phyloP scores from a whole-genome alignment of 2,329 filamentous ascomycete species.

The Microascus cirrosus region DNA sequence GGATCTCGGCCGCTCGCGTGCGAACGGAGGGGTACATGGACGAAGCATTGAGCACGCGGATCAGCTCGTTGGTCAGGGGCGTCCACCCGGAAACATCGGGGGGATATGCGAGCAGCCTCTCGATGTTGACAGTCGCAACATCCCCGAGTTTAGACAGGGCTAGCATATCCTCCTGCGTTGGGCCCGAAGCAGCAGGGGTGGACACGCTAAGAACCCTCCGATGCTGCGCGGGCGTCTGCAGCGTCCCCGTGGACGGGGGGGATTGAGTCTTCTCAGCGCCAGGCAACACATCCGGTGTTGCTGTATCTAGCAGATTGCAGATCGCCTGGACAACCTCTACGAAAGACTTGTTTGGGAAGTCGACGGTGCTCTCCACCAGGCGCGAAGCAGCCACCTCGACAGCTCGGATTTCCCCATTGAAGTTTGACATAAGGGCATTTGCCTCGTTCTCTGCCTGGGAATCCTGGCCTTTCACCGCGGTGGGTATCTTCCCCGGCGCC shows the following conservation, averaged over 20 bases:
- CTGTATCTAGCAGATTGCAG: constrained; percentile 52
- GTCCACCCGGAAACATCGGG: constrained; percentile 67
- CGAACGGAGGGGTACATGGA: constrained; percentile 40
- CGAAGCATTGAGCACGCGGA: constrained; percentile 34
- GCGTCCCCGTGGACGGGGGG: constrained; percentile 14
- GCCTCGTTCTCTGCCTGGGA: constrained; percentile 38
- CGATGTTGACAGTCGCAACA: constrained; percentile 61
- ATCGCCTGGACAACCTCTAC: constrained; percentile 65
- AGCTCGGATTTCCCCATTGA: constrained; percentile 72
- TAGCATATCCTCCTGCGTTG: constrained; percentile 52
- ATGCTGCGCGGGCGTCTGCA: constrained; percentile 26
- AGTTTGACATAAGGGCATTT: constrained; percentile 46
- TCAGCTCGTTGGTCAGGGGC: constrained; percentile 46
- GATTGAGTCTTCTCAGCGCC: not conserved
- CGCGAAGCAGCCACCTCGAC: constrained; percentile 81
- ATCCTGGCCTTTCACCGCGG: constrained; percentile 33
- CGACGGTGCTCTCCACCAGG: constrained; percentile 81
- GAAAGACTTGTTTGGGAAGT: constrained; percentile 79
- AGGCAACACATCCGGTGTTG: constrained; percentile 12
- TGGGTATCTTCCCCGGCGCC: constrained; percentile 37
- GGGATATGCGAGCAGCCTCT: constrained; percentile 57
- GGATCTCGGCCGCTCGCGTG: constrained; percentile 50
- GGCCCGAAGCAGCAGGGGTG: constrained; percentile 29
- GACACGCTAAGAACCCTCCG: constrained; percentile 37
- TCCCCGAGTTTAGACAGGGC: constrained; percentile 66